Base-by-base conservation (phyloP, 768 basidiomycete genomes). In the Hydnomerulius pinastri region DNA sequence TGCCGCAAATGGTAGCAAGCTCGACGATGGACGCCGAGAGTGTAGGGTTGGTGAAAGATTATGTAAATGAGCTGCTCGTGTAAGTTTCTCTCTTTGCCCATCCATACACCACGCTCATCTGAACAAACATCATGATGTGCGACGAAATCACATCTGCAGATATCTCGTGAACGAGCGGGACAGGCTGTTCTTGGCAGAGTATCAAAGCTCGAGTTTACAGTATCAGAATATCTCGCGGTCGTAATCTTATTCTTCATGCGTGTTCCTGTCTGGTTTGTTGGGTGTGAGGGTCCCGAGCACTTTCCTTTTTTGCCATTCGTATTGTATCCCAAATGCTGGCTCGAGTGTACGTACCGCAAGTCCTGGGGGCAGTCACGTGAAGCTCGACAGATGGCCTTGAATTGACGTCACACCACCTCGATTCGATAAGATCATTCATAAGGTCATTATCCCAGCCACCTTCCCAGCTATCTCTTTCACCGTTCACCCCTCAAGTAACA, bases 1-100 rank as follows among this genome's bases (percentile, higher is more conserved):
- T 98, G 32, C 97, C 96, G 1, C 82, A 84, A 58, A 94, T 97
- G 82, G 86, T 98, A 27, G 83, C 87, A 1, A 85, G 81, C 54
- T 93, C 95, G 12, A 84, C 82, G n/a, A 85, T 98, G 77, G 96
- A 99, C 63, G 73, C 83, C 2, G 94, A 96, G 64, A 90, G 90
- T 11, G 86, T 95, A 17, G 72, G 71, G 20, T 74, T 97, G 6
- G 81, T 99, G 12, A 75, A 87, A 54, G 95, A 98, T 58, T 93
- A 98, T 67, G 85, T 92, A 54, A 88, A 90, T 51, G 93, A 97
- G 64, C 73, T 99, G 51, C 76, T 98, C 60, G 69, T 71, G 94
- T 97, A 53, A 50, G 83, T 74, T 13, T n/a, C 17, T 27, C 20
- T 23, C 15, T 18, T n/a, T 20, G 44, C 33, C 27, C 40, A 2